Evolutionary conservation across 768 basidiomycete species (phyloP).

Genomic region (Serendipita sp.): DNA sequence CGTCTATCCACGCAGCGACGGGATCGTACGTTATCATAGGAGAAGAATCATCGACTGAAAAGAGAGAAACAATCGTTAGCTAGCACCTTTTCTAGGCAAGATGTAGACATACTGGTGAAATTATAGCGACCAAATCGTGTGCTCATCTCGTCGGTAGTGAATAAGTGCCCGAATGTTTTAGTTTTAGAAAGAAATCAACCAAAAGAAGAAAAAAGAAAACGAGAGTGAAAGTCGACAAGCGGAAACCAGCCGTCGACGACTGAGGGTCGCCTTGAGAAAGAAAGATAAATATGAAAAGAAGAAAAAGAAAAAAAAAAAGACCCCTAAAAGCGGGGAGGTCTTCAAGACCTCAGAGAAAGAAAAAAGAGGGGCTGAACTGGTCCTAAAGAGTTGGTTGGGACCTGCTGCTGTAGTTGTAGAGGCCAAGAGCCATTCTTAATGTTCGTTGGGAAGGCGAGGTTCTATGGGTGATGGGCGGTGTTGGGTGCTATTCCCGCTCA

Average conservation of each 20-base stretch:
- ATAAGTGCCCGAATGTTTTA: no score
- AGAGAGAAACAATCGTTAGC: background rate
- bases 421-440: background rate
- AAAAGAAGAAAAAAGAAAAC: slow-evolving; percentile 3
- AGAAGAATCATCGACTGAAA: slow-evolving; percentile 3
- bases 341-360: background rate
- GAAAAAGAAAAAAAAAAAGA: slow-evolving; percentile 1
- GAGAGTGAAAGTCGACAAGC: background rate
- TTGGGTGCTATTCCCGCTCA: background rate
- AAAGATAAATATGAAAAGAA: background rate
- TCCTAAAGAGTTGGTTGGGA: background rate
- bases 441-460: background rate
- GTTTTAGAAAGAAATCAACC: background rate
- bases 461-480: background rate
- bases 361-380: background rate
- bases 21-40: slow-evolving; percentile 2
- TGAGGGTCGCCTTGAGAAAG: background rate
- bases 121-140: background rate
- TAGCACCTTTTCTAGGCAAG: background rate
- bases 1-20: background rate
- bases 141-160: background rate
- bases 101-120: background rate
- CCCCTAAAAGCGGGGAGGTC: background rate
- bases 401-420: background rate
- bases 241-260: slow-evolving; percentile 1